Evolutionary conservation across 768 basidiomycete genomes (phyloP), one percentile per base, ranked within the genome.

Genomic region (Pulveroboletus sp.): DNA sequence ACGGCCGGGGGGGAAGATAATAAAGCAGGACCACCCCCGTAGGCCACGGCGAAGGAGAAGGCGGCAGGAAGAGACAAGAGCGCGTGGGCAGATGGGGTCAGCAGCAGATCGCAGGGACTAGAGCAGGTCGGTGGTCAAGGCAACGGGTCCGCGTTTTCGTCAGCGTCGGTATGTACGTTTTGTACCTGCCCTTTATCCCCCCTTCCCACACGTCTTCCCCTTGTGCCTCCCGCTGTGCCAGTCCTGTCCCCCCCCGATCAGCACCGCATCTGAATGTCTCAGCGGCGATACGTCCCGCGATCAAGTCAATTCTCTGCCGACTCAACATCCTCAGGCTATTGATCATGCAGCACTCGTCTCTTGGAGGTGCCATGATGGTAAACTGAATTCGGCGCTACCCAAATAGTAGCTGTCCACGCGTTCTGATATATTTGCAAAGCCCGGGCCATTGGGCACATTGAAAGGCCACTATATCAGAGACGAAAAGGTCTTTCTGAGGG

Each of bases 61-160:
- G 45, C 46, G 24, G 40, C 9, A 26, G 47, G 35, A 60, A 54
- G 59, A 57, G 58, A 69, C 49, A 41, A 55, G 53, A 37, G 51
- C 45, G 47, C 54, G 57, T 54, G 49, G 47, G 41, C 24, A 50
- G 40, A 48, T 43, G 56, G 41, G 46, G 48, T 38, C 50, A 50
- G 63, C 54, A 69, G 67, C 65, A 65, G 65, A 69, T 68, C 56
- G 65, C 60, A 56, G 43, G 51, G 53, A 63, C 60, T 55, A 54
- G 56, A 55, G 63, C 51, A 67, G 63, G 70, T 71, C 71, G 63
- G 76, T 77, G 75, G 76, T 76, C 76, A 78, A 76, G 76, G 75
- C 76, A 77, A 77, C 76, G 56, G 53, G 40, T 53, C 63, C 11
- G 32, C 46, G 24, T 34, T 26, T 34, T 35, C 65, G 62, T 71